Conservation (phyloP, 2,329 filamentous ascomycete genomes). For the Cytospora piceae region DNA sequence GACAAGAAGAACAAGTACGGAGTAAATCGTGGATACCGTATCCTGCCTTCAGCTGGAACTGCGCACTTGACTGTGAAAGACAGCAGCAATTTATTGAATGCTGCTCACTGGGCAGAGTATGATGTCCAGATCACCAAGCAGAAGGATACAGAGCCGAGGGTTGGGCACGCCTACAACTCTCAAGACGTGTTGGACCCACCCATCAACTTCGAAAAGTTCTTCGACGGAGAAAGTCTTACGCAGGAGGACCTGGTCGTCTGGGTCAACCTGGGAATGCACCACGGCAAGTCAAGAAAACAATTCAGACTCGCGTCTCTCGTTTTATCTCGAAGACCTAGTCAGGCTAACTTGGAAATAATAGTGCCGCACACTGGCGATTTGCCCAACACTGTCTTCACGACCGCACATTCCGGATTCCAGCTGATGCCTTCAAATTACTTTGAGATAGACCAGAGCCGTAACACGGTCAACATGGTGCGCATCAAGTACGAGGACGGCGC, state of each 20-base stretch:
- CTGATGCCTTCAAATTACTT: constrained; percentile 52
- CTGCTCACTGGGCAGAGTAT: constrained; percentile 53
- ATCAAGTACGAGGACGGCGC: constrained; percentile 43
- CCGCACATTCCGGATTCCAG: constrained; percentile 48
- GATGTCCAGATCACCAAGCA: constrained; percentile 55
- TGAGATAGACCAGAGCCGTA: constrained; percentile 43
- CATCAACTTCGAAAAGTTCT: constrained; percentile 55
- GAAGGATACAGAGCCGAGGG: constrained; percentile 56
- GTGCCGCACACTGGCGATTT: constrained; percentile 51
- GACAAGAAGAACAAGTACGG: constrained; percentile 53
- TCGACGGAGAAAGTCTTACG: constrained; percentile 47
- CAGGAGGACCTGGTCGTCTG: constrained; percentile 55
- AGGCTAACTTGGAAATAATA: background rate
- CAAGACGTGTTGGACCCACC: constrained; percentile 51
- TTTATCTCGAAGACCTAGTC: background rate
- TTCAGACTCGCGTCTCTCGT: no score
- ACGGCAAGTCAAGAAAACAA: constrained; percentile 35
- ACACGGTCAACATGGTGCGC: constrained; percentile 46
- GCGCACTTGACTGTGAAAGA: constrained; percentile 53
- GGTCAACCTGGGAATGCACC: constrained; percentile 60
- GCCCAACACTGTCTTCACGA: constrained; percentile 57
- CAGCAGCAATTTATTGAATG: constrained; percentile 49
- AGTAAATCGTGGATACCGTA: constrained; percentile 55
- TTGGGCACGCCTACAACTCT: constrained; percentile 50
- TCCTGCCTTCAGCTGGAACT: constrained; percentile 45